These are phyloP conservation scores for Persicaria tinctoria DNA, from an alignment of 148 eudicot genomes.

Conservation along the genomic window DNA sequence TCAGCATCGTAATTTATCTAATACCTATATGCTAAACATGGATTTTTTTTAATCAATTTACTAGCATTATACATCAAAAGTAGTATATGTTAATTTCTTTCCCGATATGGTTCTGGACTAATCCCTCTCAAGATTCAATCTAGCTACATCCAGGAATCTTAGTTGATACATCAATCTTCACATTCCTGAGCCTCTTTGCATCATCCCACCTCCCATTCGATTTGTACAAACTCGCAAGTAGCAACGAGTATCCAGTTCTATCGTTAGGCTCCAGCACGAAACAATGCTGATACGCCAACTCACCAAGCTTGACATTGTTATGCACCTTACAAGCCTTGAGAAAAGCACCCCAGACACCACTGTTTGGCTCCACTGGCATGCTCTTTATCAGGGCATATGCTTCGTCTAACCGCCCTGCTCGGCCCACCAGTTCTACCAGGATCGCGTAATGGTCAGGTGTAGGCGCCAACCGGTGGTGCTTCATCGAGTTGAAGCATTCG, in stretches of 20 bases:
- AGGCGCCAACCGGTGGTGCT: conserved; percentile 36
- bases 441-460: conserved; percentile 66
- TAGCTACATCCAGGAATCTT: conserved; percentile 73
- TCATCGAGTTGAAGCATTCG: conserved; percentile 49
- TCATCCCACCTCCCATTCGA: conserved; percentile 75
- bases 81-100: no score
- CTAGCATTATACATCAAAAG: no score
- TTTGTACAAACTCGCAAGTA: conserved; percentile 66
- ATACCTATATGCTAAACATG: neutral
- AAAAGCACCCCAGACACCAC: no score
- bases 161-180: conserved; percentile 26
- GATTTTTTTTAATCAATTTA: no score
- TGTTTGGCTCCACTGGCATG: conserved; percentile 74
- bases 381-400: conserved; percentile 62
- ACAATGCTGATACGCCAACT: conserved; percentile 68
- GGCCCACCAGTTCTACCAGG: conserved; percentile 77
- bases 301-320: conserved; percentile 62
- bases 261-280: conserved; percentile 59
- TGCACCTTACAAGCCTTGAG: conserved; percentile 71
- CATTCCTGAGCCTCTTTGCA: conserved; percentile 47
- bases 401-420: conserved; percentile 61
- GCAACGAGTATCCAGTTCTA: conserved; percentile 49
- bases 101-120: no score
- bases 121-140: conserved; percentile 38
- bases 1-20: neutral